phyloP scores from a whole-genome alignment of 306 rosid genomes.

The Canavalia gladiata region DNA sequence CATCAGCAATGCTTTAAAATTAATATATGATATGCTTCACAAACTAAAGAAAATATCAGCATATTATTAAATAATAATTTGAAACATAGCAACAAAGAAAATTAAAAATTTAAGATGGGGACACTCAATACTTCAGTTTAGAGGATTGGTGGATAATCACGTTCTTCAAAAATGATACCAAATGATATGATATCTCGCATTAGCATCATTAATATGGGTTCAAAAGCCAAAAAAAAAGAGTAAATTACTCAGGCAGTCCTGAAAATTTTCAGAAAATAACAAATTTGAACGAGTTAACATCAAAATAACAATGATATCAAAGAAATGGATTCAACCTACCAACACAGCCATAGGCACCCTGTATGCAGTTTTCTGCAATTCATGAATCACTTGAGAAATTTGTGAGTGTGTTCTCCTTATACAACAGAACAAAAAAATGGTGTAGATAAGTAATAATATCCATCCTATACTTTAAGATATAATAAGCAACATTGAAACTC shows the following conservation, averaged over 20 bases:
- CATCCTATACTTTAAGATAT: slow-evolving; percentile 16
- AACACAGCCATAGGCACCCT: slow-evolving; percentile 91
- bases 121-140: neutral
- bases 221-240: slow-evolving; percentile 5
- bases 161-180: slow-evolving; percentile 31
- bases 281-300: neutral
- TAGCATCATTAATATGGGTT: slow-evolving; percentile 1
- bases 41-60: slow-evolving; percentile 22
- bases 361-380: slow-evolving; percentile 82
- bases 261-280: slow-evolving; percentile 2
- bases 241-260: neutral
- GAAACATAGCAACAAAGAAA: slow-evolving; percentile 3
- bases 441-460: slow-evolving; percentile 21
- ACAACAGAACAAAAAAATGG: slow-evolving; percentile 37
- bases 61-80: neutral
- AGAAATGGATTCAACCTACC: slow-evolving; percentile 67
- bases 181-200: slow-evolving; percentile 13
- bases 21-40: slow-evolving; percentile 15
- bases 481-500: slow-evolving; percentile 5
- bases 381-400: slow-evolving; percentile 87
- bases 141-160: neutral
- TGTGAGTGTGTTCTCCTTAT: slow-evolving; percentile 97
- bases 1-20: slow-evolving; percentile 30
- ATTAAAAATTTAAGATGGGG: neutral
- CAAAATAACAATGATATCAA: neutral